Evolutionary conservation across 2,329 filamentous ascomycete genomes (phyloP).

Genomic region (Fusarium sp.): DNA sequence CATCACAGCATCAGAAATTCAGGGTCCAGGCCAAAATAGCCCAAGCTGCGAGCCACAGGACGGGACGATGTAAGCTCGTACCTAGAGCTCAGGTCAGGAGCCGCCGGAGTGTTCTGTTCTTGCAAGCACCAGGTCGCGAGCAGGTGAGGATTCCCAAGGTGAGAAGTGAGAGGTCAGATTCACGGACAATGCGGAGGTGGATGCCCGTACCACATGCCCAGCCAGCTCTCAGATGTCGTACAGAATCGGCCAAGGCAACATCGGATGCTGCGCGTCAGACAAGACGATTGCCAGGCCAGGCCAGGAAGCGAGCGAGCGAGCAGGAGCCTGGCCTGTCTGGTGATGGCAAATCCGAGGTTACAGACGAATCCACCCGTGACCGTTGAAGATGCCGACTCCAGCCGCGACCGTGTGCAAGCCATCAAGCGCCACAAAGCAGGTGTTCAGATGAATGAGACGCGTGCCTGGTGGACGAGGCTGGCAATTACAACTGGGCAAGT

Average conservation of each 20-base stretch:
- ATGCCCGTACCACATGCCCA: slow-evolving; percentile 10
- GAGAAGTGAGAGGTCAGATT: slow-evolving; percentile 12
- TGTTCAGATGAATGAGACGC: not conserved
- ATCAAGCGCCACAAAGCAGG: not conserved
- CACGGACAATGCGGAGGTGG: slow-evolving; percentile 24
- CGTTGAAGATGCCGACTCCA: slow-evolving; percentile 14
- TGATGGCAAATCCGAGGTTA: not conserved
- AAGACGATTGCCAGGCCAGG: not conserved
- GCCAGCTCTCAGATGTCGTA: slow-evolving; percentile 11
- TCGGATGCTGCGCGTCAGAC: slow-evolving; percentile 11
- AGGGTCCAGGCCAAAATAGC: slow-evolving; percentile 33
- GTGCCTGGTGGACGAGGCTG: slow-evolving; percentile 13
- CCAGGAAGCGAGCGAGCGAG: not conserved
- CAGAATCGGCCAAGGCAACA: slow-evolving; percentile 9
- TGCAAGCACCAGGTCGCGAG: not conserved
- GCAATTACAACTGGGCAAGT: slow-evolving; percentile 2
- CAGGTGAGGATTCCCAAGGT: not conserved
- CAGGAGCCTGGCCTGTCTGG: not conserved
- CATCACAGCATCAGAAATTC: slow-evolving; percentile 26
- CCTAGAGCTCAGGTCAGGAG: not conserved
- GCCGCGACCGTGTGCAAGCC: slow-evolving; percentile 6
- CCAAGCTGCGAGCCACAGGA: slow-evolving; percentile 29
- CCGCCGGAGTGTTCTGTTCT: slow-evolving; percentile 6
- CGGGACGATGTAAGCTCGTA: slow-evolving; percentile 14
- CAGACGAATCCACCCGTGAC: not conserved